These are phyloP conservation scores for Aspergillus niger DNA, from an alignment of 2,329 filamentous ascomycete genomes.

Conservation along the genomic window DNA sequence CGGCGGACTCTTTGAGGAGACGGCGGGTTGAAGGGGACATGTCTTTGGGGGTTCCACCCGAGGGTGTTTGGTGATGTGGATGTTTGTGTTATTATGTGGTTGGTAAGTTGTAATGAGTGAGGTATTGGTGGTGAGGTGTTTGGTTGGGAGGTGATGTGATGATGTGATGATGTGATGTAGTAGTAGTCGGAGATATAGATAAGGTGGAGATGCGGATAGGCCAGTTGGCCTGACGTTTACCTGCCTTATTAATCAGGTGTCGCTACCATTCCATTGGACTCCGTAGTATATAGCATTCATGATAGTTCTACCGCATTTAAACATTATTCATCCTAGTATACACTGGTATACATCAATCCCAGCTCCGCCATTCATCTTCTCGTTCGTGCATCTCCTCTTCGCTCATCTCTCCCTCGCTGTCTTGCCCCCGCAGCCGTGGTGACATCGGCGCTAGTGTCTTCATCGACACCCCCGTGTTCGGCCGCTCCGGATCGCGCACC, in stretches of 20 bases:
- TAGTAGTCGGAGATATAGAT: background rate
- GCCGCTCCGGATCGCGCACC: constrained; percentile 32
- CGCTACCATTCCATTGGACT: background rate
- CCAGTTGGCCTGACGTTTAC: constrained; percentile 11
- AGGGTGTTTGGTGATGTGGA: too few species aligned
- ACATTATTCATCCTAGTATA: too few species aligned
- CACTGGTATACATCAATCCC: constrained; percentile 31
- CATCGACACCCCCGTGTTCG: constrained; percentile 46
- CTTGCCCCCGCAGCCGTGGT: constrained; percentile 37
- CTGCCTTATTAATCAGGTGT: constrained; percentile 9
- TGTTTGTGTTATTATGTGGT: background rate
- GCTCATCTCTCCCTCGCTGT: background rate
- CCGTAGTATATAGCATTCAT: background rate
- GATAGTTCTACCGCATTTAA: too few species aligned
- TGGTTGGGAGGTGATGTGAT: background rate
- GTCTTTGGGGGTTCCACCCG: background rate
- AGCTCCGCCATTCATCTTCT: constrained; percentile 44
- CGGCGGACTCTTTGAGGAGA: constrained; percentile 78
- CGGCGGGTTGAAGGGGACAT: constrained; percentile 40
- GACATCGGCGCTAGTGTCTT: constrained; percentile 45
- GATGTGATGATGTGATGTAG: background rate
- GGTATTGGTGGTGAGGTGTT: background rate
- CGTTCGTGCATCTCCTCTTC: constrained; percentile 10
- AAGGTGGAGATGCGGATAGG: constrained; percentile 5
- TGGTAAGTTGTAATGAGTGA: background rate